Evolutionary conservation across 129 eudicot genomes (phyloP).

Genomic region (Ambrosia trifida): DNA sequence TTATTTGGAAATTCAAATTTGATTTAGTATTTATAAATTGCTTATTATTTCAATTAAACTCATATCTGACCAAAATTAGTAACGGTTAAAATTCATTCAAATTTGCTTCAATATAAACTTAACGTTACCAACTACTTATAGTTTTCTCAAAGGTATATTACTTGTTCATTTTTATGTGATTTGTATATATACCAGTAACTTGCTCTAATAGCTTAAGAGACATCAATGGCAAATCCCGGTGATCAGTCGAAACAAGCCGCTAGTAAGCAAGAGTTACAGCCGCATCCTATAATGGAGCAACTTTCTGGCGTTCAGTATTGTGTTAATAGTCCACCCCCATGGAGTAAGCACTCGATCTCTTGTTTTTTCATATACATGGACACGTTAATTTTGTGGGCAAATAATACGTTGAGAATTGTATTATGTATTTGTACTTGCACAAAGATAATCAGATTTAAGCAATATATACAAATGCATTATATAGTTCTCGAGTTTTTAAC

Average conservation of each 20-base stretch:
- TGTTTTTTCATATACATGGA: not conserved
- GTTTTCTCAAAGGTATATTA: not conserved
- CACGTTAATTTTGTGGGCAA: too few species aligned
- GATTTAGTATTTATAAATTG: not conserved
- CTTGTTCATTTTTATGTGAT: constrained; percentile 4
- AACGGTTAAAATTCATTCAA: constrained; percentile 23
- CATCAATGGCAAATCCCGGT: constrained; percentile 31
- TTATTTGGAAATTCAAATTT: not conserved
- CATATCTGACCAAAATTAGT: constrained; percentile 31
- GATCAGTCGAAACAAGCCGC: constrained; percentile 29
- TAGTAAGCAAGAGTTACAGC: constrained; percentile 37
- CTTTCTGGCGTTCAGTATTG: constrained; percentile 66
- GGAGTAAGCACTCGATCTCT: constrained; percentile 40
- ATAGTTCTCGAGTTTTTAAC: too few species aligned
- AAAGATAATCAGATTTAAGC: too few species aligned
- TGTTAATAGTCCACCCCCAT: constrained; percentile 82
- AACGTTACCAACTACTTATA: not conserved
- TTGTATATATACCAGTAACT: not conserved
- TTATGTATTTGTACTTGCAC: too few species aligned
- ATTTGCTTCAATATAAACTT: constrained; percentile 14
- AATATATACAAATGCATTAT: too few species aligned
- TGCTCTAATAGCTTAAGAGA: not conserved
- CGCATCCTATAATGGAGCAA: constrained; percentile 68
- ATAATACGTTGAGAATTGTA: not conserved
- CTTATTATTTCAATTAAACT: constrained; percentile 24